These are phyloP conservation scores for Russula olivacea DNA, from an alignment of 768 basidiomycete genomes.

Conservation along the genomic window DNA sequence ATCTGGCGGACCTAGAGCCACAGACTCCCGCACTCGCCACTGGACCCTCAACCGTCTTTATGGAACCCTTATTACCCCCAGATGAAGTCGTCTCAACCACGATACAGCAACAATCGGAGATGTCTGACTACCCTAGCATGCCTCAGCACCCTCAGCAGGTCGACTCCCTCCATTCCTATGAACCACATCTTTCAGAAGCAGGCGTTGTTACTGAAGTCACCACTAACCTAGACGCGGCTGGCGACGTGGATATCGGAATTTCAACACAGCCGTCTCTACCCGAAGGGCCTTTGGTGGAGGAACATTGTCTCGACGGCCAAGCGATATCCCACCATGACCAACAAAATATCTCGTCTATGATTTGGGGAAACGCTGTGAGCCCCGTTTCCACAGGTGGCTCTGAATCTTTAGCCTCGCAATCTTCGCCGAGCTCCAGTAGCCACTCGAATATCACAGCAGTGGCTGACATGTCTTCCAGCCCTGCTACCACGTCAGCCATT, in stretches of 20 bases:
- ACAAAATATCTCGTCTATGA: constrained; percentile 4
- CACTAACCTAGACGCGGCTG: background rate
- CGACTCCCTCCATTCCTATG: constrained; percentile 10
- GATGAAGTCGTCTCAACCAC: background rate
- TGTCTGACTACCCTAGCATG: constrained; percentile 1
- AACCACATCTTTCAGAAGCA: background rate
- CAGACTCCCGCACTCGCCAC: background rate
- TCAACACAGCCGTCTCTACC: background rate
- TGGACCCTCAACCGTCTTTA: constrained; percentile 15
- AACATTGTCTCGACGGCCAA: background rate
- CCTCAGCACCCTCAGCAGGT: constrained; percentile 2
- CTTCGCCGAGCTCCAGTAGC: constrained; percentile 8
- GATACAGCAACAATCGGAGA: background rate
- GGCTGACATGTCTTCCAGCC: constrained; percentile 7
- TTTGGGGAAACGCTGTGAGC: constrained; percentile 11
- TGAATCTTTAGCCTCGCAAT: constrained; percentile 5
- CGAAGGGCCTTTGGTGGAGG: constrained; percentile 1
- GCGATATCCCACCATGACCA: background rate
- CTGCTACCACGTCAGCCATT: background rate
- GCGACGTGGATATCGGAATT: background rate
- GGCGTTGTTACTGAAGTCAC: background rate
- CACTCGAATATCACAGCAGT: background rate
- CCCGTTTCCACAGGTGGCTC: constrained; percentile 7
- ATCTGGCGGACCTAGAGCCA: background rate
- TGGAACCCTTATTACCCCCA: constrained; percentile 23